Conservation (phyloP, 75 land plant genomes). For the Cunninghamia lanceolata region DNA sequence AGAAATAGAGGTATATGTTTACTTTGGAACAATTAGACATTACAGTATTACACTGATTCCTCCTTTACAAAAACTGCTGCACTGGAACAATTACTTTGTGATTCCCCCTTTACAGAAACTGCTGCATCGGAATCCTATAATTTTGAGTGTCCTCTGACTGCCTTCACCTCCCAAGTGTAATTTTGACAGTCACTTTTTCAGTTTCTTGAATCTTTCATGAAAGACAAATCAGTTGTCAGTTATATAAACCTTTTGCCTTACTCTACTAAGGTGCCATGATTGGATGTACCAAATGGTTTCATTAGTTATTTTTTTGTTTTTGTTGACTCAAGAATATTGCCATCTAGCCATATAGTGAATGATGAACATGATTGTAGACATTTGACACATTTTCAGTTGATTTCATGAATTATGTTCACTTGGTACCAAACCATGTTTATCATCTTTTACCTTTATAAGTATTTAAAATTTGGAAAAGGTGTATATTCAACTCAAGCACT, state of each 20-base stretch:
- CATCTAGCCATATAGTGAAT: too few relatives aligned
- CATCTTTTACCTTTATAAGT: too few relatives aligned
- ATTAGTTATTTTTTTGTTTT: too few relatives aligned
- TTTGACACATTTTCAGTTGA: too few relatives aligned
- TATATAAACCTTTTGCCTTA: background rate
- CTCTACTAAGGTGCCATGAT: too few relatives aligned
- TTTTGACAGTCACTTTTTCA: background rate
- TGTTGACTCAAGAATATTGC: too few relatives aligned
- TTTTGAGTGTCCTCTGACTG: background rate
- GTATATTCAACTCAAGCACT: too few relatives aligned
- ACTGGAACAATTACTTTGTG: background rate
- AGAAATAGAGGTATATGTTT: background rate
- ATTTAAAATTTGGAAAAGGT: too few relatives aligned
- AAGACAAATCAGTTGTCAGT: background rate
- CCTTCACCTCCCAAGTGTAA: background rate
- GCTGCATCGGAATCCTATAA: background rate
- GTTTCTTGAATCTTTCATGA: background rate
- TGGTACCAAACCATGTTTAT: too few relatives aligned
- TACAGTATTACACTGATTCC: background rate
- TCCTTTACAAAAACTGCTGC: background rate
- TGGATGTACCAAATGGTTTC: too few relatives aligned
- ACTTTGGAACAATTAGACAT: background rate
- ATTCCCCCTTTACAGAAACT: background rate
- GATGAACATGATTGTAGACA: too few relatives aligned
- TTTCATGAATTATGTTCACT: too few relatives aligned